phyloP scores from a whole-genome alignment of 73 alveolate genomes.

The Paramecium sexaurelia region DNA sequence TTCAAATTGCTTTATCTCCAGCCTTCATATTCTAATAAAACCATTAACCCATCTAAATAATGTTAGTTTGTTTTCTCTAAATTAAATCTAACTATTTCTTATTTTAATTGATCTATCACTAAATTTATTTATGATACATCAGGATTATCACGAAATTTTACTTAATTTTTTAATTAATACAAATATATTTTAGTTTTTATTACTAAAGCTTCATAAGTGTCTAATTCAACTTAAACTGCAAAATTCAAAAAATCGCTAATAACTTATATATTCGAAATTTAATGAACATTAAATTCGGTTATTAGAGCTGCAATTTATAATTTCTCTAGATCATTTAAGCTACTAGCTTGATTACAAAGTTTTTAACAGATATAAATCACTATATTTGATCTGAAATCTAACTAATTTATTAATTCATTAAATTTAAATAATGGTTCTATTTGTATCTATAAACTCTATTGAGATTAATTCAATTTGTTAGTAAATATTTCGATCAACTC shows the following conservation, averaged over 20 bases:
- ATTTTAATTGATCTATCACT: background rate
- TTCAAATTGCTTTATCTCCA: background rate
- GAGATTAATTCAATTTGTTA: background rate
- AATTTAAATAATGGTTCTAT: background rate
- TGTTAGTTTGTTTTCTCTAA: background rate
- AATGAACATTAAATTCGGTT: background rate
- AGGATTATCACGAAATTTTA: background rate
- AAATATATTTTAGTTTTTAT: background rate
- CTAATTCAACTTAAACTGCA: background rate
- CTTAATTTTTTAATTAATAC: background rate
- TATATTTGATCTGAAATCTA: background rate
- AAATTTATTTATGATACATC: background rate
- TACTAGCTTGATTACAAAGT: background rate
- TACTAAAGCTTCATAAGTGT: background rate
- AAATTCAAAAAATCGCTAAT: background rate
- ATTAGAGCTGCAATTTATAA: background rate
- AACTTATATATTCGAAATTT: background rate
- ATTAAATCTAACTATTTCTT: background rate
- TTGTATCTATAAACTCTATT: background rate
- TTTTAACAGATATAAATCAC: background rate
- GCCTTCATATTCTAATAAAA: slow-evolving; percentile 22
- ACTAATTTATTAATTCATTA: background rate
- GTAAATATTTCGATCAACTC: background rate
- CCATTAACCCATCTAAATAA: background rate
- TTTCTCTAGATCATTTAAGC: background rate